phyloP scores from a whole-genome alignment of 2,329 filamentous ascomycete genomes.

The Fusarium hainanense region DNA sequence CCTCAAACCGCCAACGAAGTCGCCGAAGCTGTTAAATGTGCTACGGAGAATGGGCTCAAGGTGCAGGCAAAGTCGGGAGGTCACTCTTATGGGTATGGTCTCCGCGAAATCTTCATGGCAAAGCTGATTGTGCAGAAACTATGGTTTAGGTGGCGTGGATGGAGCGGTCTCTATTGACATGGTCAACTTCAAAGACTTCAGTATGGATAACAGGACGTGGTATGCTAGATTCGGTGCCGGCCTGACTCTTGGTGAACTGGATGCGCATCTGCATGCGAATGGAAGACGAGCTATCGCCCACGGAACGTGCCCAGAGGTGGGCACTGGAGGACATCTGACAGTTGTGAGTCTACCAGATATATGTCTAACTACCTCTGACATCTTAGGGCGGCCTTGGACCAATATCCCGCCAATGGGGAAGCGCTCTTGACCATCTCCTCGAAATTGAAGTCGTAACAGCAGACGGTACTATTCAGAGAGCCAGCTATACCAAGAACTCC shows the following conservation, averaged over 20 bases:
- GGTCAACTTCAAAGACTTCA: slow-evolving; percentile 62
- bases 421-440: slow-evolving; percentile 64
- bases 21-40: slow-evolving; percentile 68
- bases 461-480: slow-evolving; percentile 62
- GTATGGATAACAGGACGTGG: slow-evolving; percentile 64
- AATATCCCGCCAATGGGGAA: slow-evolving; percentile 70
- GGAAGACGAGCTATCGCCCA: slow-evolving; percentile 69
- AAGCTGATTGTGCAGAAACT: slow-evolving; percentile 47
- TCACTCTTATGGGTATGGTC: slow-evolving; percentile 69
- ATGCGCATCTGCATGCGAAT: slow-evolving; percentile 60
- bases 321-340: slow-evolving; percentile 68
- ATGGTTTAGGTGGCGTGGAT: slow-evolving; percentile 61
- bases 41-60: slow-evolving; percentile 59
- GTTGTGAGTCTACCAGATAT: slow-evolving; percentile 55
- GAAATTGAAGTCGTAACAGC: slow-evolving; percentile 63
- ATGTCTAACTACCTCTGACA: background rate
- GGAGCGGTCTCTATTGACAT: slow-evolving; percentile 67
- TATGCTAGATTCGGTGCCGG: slow-evolving; percentile 67
- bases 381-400: slow-evolving; percentile 66
- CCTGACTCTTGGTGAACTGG: slow-evolving; percentile 63
- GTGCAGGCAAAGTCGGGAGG: slow-evolving; percentile 73
- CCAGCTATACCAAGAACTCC: slow-evolving; percentile 59
- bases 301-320: slow-evolving; percentile 69
- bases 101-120: fast-evolving
- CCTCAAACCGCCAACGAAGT: slow-evolving; percentile 66